Evolutionary conservation across 495 filamentous ascomycete species (phyloP).

Genomic region (Penicillium daleae): DNA sequence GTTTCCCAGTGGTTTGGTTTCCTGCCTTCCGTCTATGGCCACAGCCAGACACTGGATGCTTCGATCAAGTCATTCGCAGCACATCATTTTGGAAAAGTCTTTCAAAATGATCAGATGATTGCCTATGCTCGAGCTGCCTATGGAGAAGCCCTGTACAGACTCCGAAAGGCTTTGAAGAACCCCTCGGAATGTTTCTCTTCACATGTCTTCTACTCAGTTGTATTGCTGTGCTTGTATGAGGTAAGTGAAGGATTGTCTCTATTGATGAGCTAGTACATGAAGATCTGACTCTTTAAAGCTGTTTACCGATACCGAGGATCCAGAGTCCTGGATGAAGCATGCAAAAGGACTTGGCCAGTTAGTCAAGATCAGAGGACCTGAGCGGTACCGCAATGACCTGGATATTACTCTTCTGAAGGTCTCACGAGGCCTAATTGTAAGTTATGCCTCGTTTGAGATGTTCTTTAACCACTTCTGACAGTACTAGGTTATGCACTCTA

Average conservation of each 20-base stretch:
- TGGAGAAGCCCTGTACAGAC: conserved; percentile 32
- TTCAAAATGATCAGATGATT: conserved; percentile 31
- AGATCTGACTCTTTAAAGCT: conserved; percentile 24
- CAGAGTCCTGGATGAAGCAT: conserved; percentile 44
- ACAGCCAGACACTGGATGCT: conserved; percentile 33
- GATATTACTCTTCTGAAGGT: conserved; percentile 36
- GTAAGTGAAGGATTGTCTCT: conserved; percentile 19
- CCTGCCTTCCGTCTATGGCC: conserved; percentile 38
- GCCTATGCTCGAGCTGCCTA: conserved; percentile 36
- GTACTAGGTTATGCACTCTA: conserved; percentile 39
- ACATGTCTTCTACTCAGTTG: conserved; percentile 38
- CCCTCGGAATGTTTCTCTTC: conserved; percentile 34
- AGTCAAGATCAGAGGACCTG: conserved; percentile 30
- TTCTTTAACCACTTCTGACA: not conserved
- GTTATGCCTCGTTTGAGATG: not conserved
- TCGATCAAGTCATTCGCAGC: conserved; percentile 37
- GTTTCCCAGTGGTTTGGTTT: conserved; percentile 35
- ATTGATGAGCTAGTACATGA: not conserved
- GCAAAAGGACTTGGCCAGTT: conserved; percentile 40
- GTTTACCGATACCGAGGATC: conserved; percentile 37
- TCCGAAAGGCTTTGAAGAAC: conserved; percentile 30
- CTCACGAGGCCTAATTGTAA: conserved; percentile 39
- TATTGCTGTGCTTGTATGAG: conserved; percentile 42
- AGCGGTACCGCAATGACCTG: conserved; percentile 32
- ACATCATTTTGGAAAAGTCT: conserved; percentile 36